Base-by-base conservation (phyloP, 108 stramenopile species). In the Cyclotella distinguenda region DNA sequence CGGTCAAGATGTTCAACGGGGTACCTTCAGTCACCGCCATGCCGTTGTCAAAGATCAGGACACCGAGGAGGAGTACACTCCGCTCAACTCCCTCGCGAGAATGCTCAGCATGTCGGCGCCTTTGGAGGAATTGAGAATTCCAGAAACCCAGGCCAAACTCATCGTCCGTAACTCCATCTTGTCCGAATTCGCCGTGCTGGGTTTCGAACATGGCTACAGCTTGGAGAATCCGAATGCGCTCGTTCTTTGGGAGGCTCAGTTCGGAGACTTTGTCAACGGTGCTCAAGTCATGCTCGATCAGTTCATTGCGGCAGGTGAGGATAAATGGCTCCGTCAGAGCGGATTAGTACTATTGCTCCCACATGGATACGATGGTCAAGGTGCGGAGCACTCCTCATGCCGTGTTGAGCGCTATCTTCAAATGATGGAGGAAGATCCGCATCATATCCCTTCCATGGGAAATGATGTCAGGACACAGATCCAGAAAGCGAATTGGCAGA, bases 271-370 rank as follows among this genome's bases (percentile, higher is more conserved):
- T 66, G 88, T 86, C 46, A 98, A 98, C 73, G 96, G 97, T 23
- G 97, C 99, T 19, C 99, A 99, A 81, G 84, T 96, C 49, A 93
- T 99, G 81, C 91, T 99, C 60, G 99, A 99, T 84, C 97, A 98
- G 64, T 99, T 97, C 78, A 97, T 99, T 61, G 79, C 82, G 45
- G 79, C 96, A 26, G 99, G 99, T 44, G 99, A 99, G 85, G 96
- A 95, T 79, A 99, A 99, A 83, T 99, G 99, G 99, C 63, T 93
- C 49, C 94, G 99, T 62, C 97, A 98, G 69, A 91, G 84, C 57
- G 99, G 99, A 52, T 77, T 99, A 38, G 90, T 90, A 4, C 61
- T 99, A 81, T 74, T 99, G 33, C 79, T 99, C 50, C 99, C 99
- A 12, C 97, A 98, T 71, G 99, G 99, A 13, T 98, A 96, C 82